Conservation (phyloP, 2,329 filamentous ascomycete genomes). For the Colletotrichum filicis region DNA sequence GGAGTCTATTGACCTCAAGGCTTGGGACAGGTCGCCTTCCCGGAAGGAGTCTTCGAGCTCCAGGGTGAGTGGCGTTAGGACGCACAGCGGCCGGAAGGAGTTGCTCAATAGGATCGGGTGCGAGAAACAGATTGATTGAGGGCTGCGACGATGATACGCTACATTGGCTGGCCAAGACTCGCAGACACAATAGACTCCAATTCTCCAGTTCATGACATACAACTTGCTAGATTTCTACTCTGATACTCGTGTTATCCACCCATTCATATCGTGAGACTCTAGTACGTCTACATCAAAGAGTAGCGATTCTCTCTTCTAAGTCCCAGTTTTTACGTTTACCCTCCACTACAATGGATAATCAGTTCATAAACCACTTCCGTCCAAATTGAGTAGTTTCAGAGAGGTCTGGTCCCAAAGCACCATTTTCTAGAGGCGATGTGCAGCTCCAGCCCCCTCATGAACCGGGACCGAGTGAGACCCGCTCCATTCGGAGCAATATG, state of each 20-base stretch:
- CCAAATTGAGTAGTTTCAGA: not conserved
- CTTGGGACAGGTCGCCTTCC: not conserved
- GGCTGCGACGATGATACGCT: not conserved
- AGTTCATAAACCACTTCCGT: not conserved
- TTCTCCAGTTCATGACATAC: not conserved
- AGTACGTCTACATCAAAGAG: too few species aligned
- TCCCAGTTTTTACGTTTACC: too few species aligned
- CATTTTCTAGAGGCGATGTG: not conserved
- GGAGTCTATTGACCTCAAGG: slow-evolving; percentile 1
- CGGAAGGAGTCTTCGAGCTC: not conserved
- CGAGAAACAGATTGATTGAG: slow-evolving; percentile 18
- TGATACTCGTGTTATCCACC: not conserved
- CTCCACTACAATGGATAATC: too few species aligned
- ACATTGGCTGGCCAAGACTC: not conserved
- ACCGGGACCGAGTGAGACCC: not conserved
- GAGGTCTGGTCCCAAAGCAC: not conserved
- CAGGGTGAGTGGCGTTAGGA: not conserved
- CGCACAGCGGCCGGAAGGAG: slow-evolving; percentile 2
- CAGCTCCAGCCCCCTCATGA: not conserved
- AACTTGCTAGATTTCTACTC: not conserved
- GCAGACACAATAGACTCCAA: not conserved
- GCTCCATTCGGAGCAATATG: not conserved
- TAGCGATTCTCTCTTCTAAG: too few species aligned
- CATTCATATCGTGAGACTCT: fast-evolving
- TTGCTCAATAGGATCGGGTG: slow-evolving; percentile 13